Percentiles rank a stretch among this genome's conserved stretches.
phyloP scores from a whole-genome alignment of 768 basidiomycete species.

The Coprinellus micaceus region DNA sequence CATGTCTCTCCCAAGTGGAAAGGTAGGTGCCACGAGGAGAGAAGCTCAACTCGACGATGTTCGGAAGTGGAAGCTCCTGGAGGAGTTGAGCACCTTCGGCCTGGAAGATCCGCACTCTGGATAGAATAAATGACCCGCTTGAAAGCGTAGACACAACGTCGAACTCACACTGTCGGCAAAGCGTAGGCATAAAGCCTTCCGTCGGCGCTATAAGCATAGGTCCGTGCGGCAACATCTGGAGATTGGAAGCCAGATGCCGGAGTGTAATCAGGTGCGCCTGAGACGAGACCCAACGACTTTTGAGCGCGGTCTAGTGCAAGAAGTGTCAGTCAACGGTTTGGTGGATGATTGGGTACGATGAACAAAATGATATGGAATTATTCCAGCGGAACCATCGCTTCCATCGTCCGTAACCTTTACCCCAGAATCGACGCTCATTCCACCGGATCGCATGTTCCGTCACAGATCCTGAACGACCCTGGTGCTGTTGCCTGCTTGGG shows the following conservation, averaged over 20 bases:
- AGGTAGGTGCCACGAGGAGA: slow-evolving; percentile 92
- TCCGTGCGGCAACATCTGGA: slow-evolving; percentile 71
- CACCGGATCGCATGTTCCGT: no score
- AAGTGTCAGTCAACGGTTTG: slow-evolving; percentile 8
- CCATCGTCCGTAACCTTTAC: no score
- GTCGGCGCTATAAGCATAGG: slow-evolving; percentile 79
- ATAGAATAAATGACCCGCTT: slow-evolving; percentile 8
- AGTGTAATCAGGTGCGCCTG: slow-evolving; percentile 74
- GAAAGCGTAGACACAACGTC: slow-evolving; percentile 14
- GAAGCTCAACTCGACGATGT: slow-evolving; percentile 81
- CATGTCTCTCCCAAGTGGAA: slow-evolving; percentile 92
- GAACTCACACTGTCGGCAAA: slow-evolving; percentile 65
- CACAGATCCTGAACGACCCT: no score
- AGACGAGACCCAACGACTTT: slow-evolving; percentile 85
- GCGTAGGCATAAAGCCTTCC: slow-evolving; percentile 87
- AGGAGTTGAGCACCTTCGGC: slow-evolving; percentile 71
- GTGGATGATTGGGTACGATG: slow-evolving; percentile 8
- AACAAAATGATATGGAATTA: no score
- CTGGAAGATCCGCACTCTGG: slow-evolving; percentile 73
- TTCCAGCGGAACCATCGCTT: no score
- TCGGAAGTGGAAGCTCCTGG: slow-evolving; percentile 69
- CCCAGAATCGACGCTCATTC: no score
- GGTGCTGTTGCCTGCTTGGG: no score
- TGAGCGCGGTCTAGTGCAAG: slow-evolving; percentile 76
- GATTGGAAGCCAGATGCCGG: slow-evolving; percentile 57